Evolutionary conservation across 2,329 filamentous ascomycete species (phyloP).

Genomic region (Parafenestella ontariensis): DNA sequence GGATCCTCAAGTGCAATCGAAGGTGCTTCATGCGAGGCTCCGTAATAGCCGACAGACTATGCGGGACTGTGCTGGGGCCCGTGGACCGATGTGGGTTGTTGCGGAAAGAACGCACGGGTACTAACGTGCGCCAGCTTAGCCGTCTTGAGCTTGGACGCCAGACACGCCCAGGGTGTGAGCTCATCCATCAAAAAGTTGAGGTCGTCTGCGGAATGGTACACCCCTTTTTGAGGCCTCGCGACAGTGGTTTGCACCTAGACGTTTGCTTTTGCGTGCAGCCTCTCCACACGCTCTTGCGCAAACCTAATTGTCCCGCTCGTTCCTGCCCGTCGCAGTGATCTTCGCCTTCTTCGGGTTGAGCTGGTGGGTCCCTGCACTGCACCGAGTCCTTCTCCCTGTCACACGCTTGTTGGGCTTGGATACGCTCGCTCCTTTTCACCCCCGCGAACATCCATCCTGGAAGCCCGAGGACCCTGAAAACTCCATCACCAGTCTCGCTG

Average conservation of each 20-base stretch:
- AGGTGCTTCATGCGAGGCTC: background rate
- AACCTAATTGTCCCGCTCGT: background rate
- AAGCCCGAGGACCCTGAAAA: background rate
- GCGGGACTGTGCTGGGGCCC: constrained; percentile 11
- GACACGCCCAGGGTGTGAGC: constrained; percentile 6
- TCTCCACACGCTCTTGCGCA: background rate
- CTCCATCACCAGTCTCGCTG: constrained; percentile 4
- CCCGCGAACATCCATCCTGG: background rate
- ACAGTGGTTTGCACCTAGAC: too few relatives aligned
- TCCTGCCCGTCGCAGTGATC: background rate
- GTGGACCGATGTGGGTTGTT: constrained; percentile 10
- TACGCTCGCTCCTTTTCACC: constrained; percentile 1
- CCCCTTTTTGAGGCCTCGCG: too few relatives aligned
- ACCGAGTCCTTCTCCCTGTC: constrained; percentile 2
- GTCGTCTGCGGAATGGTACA: background rate
- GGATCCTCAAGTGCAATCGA: background rate
- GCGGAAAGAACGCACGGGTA: constrained; percentile 5
- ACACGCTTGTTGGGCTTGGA: constrained; percentile 3
- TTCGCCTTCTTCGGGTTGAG: constrained; percentile 2
- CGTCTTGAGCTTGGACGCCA: constrained; percentile 1
- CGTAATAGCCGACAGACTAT: constrained; percentile 18
- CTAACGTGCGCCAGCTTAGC: constrained; percentile 5
- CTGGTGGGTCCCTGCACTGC: background rate
- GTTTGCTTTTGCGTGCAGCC: background rate
- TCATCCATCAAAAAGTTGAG: constrained; percentile 6